Base-by-base conservation (phyloP, 2,329 filamentous ascomycete genomes). In the Colletotrichum plurivorum region DNA sequence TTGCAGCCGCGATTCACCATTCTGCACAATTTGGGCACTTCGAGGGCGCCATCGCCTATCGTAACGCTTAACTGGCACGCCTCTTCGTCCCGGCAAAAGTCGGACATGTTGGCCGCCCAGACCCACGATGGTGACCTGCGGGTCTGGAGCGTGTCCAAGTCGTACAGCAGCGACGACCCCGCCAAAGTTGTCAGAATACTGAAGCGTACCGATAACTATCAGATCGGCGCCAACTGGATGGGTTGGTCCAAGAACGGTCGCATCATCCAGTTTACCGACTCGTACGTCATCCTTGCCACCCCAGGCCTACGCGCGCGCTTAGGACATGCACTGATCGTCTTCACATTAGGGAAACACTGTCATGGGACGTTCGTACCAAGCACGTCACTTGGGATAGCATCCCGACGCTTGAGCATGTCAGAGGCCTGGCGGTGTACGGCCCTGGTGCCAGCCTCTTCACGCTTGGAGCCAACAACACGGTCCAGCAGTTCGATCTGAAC, bases 321-420 rank as follows among this genome's bases (percentile, higher is more conserved):
- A 85, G 74, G 67, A 71, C 74, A 73, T 73, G 71, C 31, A 46
- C 67, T 66, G 76, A 76, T 74, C 76, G 68, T 73, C 67, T 75
- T 54, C 55, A 49, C 53, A 48, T 75, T 77, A 94, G 95, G 63
- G 93, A 97, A 85, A 97, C 95, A 45, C 91, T 93, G 75, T 92
- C 94, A 67, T 99, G 96, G 95, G 96, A 99, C 84, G 96, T 99
- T 52, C 89, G 95, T 72, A 99, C 96, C n/a, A 98, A 98, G 79
- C 92, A 97, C 77, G 94, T 99, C 74, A 95, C 94, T 3, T 97
- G 91, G 80, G 95, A 98, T 76, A 88, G 89, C 67, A 93, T 98
- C 65, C 94, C 95, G 6, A 98, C 94, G 1, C 86, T 95, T 7
- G 92, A 96, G 45, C 90, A 92, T 73, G 89, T 98, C 67, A 89